A percentile compares a stretch with the other conserved stretches of the same genome.
Evolutionary conservation across 805 yeast species (phyloP).

Genomic region (Priceomyces carsonii): DNA sequence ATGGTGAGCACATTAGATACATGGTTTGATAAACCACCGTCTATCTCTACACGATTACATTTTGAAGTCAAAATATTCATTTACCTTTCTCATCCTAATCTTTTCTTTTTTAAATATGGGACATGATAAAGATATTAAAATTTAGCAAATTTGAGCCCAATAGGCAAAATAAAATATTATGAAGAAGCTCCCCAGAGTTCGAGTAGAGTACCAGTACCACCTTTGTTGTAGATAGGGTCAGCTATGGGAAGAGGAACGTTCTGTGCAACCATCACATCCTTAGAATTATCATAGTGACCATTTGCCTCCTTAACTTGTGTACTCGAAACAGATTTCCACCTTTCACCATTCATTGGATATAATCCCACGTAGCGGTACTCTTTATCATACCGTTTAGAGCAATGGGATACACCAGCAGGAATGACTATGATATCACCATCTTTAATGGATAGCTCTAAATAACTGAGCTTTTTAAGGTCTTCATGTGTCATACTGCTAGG

Average conservation of each 20-base stretch:
- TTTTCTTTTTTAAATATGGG: no score
- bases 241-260: conserved; percentile 1
- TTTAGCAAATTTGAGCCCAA: no score
- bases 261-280: neutral
- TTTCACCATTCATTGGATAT: conserved; percentile 6
- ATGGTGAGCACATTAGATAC: no score
- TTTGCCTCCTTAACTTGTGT: neutral
- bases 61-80: no score
- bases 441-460: conserved; percentile 3
- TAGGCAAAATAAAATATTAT: no score
- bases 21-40: no score
- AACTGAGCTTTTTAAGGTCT: neutral
- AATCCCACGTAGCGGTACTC: conserved; percentile 9
- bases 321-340: conserved; percentile 4
- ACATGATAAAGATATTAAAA: no score
- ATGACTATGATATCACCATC: conserved; percentile 9
- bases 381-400: conserved; percentile 3
- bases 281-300: conserved; percentile 1
- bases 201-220: neutral
- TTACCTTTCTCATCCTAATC: no score
- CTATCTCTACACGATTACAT: no score
- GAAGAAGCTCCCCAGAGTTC: conserved; percentile 5
- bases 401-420: conserved; percentile 12
- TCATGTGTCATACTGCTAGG: conserved; percentile 1
- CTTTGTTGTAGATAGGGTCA: conserved; percentile 6